Conservation (phyloP, 2,329 filamentous ascomycete species). For the Colletotrichum filicis region DNA sequence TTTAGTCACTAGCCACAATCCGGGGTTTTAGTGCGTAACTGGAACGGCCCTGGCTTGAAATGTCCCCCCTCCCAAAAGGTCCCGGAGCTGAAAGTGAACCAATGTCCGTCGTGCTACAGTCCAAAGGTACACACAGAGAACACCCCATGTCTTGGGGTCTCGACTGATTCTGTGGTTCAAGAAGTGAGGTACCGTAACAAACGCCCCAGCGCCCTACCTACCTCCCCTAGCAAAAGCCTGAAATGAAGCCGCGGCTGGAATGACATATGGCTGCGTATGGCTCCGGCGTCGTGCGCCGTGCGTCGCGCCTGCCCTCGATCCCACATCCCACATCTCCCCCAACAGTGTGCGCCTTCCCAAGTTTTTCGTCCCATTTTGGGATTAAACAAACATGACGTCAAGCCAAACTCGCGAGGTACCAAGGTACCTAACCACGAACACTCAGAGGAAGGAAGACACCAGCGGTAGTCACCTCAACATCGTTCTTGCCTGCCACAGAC, state of each 20-base stretch:
- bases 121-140: not conserved
- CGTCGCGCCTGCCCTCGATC: not conserved
- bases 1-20: slow-evolving; percentile 30
- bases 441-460: no score
- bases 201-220: no score
- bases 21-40: slow-evolving; percentile 26
- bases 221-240: not conserved
- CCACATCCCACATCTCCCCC: not conserved
- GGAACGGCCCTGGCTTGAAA: not conserved
- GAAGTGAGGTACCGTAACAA: not conserved
- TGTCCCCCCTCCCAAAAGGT: not conserved
- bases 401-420: not conserved
- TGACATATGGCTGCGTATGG: slow-evolving; percentile 15
- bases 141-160: not conserved
- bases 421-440: not conserved
- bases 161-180: not conserved
- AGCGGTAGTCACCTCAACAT: not conserved
- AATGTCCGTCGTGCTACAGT: not conserved
- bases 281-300: no score
- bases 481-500: not conserved
- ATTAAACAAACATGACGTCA: slow-evolving; percentile 30
- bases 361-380: not conserved
- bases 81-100: not conserved
- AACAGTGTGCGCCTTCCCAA: not conserved
- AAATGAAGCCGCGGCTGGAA: slow-evolving; percentile 2